These are phyloP conservation scores for Trichosporon sp. DNA, from an alignment of 1,284 basidiomycete genomes.

Conservation along the genomic window DNA sequence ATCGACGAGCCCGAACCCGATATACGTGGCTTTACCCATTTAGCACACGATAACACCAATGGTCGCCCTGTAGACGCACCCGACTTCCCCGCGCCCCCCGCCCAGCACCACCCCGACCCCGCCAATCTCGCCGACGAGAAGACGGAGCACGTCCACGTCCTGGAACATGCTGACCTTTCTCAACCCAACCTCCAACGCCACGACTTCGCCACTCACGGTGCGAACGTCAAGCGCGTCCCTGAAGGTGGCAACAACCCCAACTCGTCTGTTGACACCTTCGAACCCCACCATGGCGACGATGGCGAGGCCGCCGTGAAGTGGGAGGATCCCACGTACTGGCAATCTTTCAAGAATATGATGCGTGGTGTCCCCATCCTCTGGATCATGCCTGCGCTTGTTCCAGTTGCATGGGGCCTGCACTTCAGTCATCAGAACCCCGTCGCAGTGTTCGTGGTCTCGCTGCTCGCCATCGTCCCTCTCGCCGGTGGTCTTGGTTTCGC, in stretches of 20 bases:
- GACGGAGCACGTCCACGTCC: neutral
- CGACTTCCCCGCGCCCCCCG: neutral
- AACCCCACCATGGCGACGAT: neutral
- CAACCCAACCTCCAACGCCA: neutral
- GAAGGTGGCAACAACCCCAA: slow-evolving; percentile 1
- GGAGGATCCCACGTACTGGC: slow-evolving; percentile 13
- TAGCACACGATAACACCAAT: neutral
- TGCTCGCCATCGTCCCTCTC: slow-evolving; percentile 53
- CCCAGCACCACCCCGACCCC: neutral
- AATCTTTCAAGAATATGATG: slow-evolving; percentile 32
- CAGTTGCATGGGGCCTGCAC: slow-evolving; percentile 65
- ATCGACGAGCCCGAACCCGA: slow-evolving; percentile 24
- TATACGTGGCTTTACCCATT: slow-evolving; percentile 21
- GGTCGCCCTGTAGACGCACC: slow-evolving; percentile 1
- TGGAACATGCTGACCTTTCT: neutral
- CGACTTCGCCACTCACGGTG: slow-evolving; percentile 7
- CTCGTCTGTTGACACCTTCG: slow-evolving; percentile 7
- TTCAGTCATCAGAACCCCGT: slow-evolving; percentile 57
- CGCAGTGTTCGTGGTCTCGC: slow-evolving; percentile 67
- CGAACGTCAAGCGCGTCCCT: slow-evolving; percentile 1
- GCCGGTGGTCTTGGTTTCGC: slow-evolving; percentile 53
- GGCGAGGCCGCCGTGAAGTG: neutral
- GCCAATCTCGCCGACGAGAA: neutral
- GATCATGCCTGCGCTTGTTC: slow-evolving; percentile 53
- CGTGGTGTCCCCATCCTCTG: slow-evolving; percentile 29